Evolutionary conservation across 2,329 filamentous ascomycete species (phyloP), one percentile per base, ranked within the genome.

Genomic region (Mollisia scopiformis): DNA sequence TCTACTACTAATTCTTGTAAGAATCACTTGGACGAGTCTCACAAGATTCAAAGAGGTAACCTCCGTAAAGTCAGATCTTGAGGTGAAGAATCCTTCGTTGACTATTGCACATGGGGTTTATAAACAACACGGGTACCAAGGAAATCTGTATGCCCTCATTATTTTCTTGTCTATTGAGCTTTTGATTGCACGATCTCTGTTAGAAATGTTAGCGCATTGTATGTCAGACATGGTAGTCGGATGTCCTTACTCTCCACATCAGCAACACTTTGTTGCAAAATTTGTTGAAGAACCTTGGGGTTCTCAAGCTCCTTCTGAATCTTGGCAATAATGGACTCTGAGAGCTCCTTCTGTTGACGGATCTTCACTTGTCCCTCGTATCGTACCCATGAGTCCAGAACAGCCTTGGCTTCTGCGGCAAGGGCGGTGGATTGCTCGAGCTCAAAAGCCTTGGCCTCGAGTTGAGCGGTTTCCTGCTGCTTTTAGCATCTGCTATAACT

Each of bases 331-430:
- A 99, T 84, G 78, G 82, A 87, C 76, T 96, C 88, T 68, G 95
- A 92, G 69, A 99, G 88, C 86, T 99, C 95, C 80, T 86, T 89
- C 87, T 99, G 95, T 85, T 99, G 93, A 78, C 95, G 90, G 84
- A 94, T 90, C 91, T 98, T 99, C 76, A 99, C 93, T 85, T 98
- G 95, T 73, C 91, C 84, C 84, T 99, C 95, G 80, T 99, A 99
- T 77, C 95, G 91, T 68, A 98, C 93, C 96, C 95, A 99, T 61
- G 93, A 97, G 79, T 99, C 95, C 68, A 99, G 88, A 62, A 98
- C 95, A 64, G 85, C 75, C 89, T 97, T 99, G 75, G 94, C 94
- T 86, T 99, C 95, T 67, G 87, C 83, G 62, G 93, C 93, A 69
- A 99, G 84, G 72, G 93, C 91, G 64, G 94, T 97, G 83, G 89